Evolutionary conservation across 495 filamentous ascomycete species (phyloP), one percentile per base, ranked within the genome.

Genomic region (Neurospora africana): DNA sequence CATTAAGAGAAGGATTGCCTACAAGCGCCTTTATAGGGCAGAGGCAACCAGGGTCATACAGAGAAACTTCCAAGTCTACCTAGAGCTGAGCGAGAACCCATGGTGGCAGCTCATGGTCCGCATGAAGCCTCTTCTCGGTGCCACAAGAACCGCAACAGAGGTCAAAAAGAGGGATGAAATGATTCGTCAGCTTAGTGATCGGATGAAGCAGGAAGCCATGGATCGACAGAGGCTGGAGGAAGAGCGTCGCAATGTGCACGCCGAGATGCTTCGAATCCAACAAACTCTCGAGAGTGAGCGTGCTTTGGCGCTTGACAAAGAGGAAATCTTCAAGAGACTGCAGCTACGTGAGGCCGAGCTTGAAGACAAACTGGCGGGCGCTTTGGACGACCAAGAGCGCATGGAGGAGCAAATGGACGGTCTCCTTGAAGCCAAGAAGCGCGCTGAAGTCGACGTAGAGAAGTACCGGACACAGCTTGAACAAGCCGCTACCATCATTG

Each of bases 51-150:
- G 93, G 33, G 96, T 99, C 73, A 95, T 99, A 47, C 96, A 97
- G 78, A 88, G 91, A 8, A 99, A 98, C 80, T 93, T 98, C 79
- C 88, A 91, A 36, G 88, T 93, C 4, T 98, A 98, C 76, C 86
- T 94, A 11, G 88, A 96, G 65, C 89, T 99, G 23, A 93, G 91
- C 77, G 87, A 91, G 33, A 98, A 91, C 77, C 95, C 96, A 13
- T 99, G 96, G 96, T 99, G 96, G 96, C 88, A 91, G 68, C 85
- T 99, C 41, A 93, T 97, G 75, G 91, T 94, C n/a, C 88, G 90
- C 74, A 98, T 98, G 94, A 95, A 93, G 78, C 96, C 96, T 58
- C 86, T 99, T 19, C 82, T 99, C 2, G 96, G 96, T 53, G 93
- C 93, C 15, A 97, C 96, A 35, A 87, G 93, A 43, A 95, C 92